These are phyloP conservation scores for Tripterygium wilfordii DNA, from an alignment of 177 flowering plant genomes.

Conservation along the genomic window DNA sequence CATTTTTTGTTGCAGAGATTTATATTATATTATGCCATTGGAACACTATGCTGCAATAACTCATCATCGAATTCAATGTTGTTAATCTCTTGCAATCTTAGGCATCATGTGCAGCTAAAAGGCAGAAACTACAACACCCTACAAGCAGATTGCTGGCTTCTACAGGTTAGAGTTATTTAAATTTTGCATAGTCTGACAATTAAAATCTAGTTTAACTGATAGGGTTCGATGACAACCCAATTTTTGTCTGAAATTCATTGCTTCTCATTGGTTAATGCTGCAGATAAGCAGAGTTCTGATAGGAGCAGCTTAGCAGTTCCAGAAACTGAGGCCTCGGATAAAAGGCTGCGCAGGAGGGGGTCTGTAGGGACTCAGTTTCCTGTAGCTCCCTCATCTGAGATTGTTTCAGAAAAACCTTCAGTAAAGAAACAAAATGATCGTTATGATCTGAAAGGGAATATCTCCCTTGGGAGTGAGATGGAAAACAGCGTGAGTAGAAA, in stretches of 20 bases:
- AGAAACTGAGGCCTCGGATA: conserved; percentile 9
- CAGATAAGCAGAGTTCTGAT: conserved; percentile 18
- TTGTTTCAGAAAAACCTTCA: not conserved
- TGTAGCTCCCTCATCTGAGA: conserved; percentile 7
- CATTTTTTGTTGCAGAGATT: no score
- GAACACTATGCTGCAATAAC: no score
- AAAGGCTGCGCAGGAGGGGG: conserved; percentile 2
- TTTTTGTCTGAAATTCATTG: no score
- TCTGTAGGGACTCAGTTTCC: conserved; percentile 2
- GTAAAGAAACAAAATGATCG: no score
- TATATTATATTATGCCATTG: no score
- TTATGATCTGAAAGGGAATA: no score
- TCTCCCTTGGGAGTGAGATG: no score
- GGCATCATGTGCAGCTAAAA: conserved; percentile 16
- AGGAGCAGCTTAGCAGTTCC: conserved; percentile 1
- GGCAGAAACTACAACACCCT: conserved; percentile 13
- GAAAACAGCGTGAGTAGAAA: no score
- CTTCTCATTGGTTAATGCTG: no score
- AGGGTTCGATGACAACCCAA: not conserved
- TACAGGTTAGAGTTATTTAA: conserved; percentile 11
- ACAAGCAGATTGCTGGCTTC: conserved; percentile 12
- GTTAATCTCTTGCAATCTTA: conserved; percentile 3
- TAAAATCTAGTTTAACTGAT: not conserved
- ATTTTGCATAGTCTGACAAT: not conserved
- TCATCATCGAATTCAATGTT: no score